A percentile compares a stretch with the other conserved stretches of the same genome.
Conservation (phyloP, 345 rosid species). For the Mercurialis annua region DNA sequence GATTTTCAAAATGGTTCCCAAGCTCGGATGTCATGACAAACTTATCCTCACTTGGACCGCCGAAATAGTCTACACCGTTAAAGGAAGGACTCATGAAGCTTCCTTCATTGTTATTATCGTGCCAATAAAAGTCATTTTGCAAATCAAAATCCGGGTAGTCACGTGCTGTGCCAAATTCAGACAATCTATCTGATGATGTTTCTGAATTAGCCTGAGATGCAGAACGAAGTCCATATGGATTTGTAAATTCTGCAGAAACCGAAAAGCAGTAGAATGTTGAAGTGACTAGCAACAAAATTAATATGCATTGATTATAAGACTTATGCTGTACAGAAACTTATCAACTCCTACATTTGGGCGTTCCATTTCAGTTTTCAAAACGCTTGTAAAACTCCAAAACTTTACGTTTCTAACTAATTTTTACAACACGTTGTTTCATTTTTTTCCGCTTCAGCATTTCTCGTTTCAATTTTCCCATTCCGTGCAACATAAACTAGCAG, state of each 20-base stretch:
- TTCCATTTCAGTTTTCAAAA: no score
- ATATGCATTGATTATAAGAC: no score
- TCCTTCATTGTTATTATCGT: conserved; percentile 63
- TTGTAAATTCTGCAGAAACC: conserved; percentile 60
- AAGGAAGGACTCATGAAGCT: conserved; percentile 67
- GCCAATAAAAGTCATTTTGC: conserved; percentile 58
- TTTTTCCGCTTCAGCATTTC: no score
- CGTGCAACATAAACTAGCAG: no score
- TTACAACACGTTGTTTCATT: no score
- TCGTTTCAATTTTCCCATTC: no score
- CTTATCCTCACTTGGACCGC: conserved; percentile 74
- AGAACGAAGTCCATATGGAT: conserved; percentile 81
- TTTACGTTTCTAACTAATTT: no score
- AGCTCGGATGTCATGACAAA: conserved; percentile 49
- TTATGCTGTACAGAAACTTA: no score
- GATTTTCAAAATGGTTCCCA: conserved; percentile 37
- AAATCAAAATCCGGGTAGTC: conserved; percentile 60
- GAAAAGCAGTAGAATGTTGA: background rate
- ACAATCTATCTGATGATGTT: conserved; percentile 61
- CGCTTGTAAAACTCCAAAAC: no score
- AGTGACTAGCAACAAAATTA: background rate
- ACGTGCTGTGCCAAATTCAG: conserved; percentile 88
- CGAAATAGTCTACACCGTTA: conserved; percentile 50
- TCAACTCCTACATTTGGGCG: no score
- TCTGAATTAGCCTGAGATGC: conserved; percentile 49